These are phyloP conservation scores for Colletotrichum salicis DNA, from an alignment of 2,329 filamentous ascomycete species.

Conservation along the genomic window DNA sequence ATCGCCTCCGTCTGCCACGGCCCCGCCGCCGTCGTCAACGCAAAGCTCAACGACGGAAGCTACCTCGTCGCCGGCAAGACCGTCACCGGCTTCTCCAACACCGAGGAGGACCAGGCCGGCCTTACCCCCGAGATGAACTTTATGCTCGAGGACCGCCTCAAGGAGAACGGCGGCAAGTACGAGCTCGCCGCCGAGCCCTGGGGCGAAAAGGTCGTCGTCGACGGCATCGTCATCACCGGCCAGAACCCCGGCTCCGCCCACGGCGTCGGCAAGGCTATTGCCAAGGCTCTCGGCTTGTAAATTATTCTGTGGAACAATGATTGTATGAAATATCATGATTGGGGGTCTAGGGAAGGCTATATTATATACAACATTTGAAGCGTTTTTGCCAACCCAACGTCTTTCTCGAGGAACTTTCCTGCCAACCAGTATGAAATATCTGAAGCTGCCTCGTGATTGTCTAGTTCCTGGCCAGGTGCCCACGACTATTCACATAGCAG, in stretches of 20 bases:
- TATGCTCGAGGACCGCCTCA: conserved; percentile 65
- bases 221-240: conserved; percentile 65
- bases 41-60: conserved; percentile 60
- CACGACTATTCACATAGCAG: not conserved
- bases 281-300: conserved; percentile 53
- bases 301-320: not conserved
- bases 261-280: conserved; percentile 62
- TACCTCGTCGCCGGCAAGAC: conserved; percentile 65
- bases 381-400: not conserved
- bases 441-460: not conserved
- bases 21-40: conserved; percentile 70
- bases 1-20: conserved; percentile 77
- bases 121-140: conserved; percentile 67
- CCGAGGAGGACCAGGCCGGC: conserved; percentile 61
- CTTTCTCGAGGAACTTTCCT: not conserved
- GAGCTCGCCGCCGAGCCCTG: conserved; percentile 62
- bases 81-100: conserved; percentile 72
- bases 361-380: not conserved
- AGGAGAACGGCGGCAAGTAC: conserved; percentile 63
- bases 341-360: conserved; percentile 2
- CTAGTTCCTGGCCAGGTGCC: not conserved
- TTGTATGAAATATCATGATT: conserved; percentile 17
- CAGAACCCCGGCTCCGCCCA: conserved; percentile 67
- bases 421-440: not conserved
- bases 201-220: conserved; percentile 60